These are phyloP conservation scores for Salicornia ramosissima DNA, from an alignment of 148 eudicot genomes.

Conservation along the genomic window DNA sequence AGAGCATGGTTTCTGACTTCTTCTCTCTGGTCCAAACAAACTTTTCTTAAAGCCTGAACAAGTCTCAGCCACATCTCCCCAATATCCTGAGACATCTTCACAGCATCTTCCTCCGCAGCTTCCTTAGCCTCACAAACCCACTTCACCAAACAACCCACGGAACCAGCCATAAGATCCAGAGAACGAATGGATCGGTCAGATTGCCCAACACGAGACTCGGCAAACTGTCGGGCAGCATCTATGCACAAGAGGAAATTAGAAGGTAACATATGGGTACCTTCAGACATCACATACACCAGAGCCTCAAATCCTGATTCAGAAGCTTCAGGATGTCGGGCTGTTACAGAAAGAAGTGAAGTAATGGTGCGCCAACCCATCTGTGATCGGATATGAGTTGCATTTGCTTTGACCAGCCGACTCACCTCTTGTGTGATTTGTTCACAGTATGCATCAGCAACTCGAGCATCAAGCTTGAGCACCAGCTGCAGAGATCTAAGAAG, in stretches of 20 bases:
- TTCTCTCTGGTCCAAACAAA: constrained; percentile 76
- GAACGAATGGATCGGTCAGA: constrained; percentile 55
- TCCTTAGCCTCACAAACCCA: constrained; percentile 54
- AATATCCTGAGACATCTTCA: constrained; percentile 59
- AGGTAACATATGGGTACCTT: constrained; percentile 60
- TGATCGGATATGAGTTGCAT: constrained; percentile 73
- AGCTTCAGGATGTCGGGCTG: constrained; percentile 81
- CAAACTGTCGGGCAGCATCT: constrained; percentile 67
- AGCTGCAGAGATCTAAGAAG: constrained; percentile 80
- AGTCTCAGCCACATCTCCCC: constrained; percentile 89
- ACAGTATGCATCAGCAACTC: constrained; percentile 89
- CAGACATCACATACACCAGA: constrained; percentile 59
- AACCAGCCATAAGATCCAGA: constrained; percentile 67
- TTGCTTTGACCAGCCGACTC: constrained; percentile 73
- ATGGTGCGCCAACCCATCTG: constrained; percentile 88
- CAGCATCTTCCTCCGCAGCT: constrained; percentile 45
- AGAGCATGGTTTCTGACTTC: constrained; percentile 74
- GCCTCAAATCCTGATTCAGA: constrained; percentile 78
- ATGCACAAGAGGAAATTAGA: constrained; percentile 61
- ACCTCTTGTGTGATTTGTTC: constrained; percentile 93
- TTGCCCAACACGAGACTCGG: constrained; percentile 72
- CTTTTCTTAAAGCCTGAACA: constrained; percentile 73
- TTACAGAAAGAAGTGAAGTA: constrained; percentile 58
- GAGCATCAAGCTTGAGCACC: constrained; percentile 80
- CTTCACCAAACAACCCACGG: constrained; percentile 48